phyloP scores from a whole-genome alignment of 140 eudicot species.

The Oenanthe javanica region DNA sequence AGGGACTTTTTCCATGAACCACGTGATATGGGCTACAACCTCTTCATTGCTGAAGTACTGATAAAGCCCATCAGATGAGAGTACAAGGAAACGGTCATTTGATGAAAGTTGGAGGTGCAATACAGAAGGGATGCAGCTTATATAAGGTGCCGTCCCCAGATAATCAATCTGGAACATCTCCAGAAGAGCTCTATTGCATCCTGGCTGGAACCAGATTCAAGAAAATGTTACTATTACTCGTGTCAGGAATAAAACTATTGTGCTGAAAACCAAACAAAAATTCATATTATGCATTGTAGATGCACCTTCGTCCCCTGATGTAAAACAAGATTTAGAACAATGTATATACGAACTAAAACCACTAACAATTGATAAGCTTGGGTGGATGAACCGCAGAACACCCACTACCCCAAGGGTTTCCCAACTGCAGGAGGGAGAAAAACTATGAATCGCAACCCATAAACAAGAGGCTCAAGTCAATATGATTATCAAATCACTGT shows the following conservation, averaged over 20 bases:
- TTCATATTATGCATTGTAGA: background rate
- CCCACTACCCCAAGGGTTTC: no score
- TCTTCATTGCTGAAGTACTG: slow-evolving; percentile 18
- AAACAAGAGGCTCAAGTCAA: no score
- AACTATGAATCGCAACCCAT: no score
- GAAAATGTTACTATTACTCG: background rate
- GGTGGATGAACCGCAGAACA: no score
- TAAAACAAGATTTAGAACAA: no score
- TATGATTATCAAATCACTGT: no score
- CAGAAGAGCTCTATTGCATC: slow-evolving; percentile 12
- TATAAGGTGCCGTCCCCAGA: slow-evolving; percentile 14
- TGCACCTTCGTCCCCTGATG: background rate
- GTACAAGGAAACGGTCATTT: slow-evolving; percentile 12
- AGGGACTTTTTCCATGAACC: slow-evolving; percentile 20
- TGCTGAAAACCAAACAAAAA: background rate
- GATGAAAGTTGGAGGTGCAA: slow-evolving; percentile 15
- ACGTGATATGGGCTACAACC: slow-evolving; percentile 15
- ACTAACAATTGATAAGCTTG: no score
- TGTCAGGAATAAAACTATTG: background rate
- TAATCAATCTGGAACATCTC: slow-evolving; percentile 15
- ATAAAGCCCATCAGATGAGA: slow-evolving; percentile 15
- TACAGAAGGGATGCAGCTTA: slow-evolving; percentile 15
- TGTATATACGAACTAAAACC: no score
- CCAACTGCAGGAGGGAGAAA: no score
- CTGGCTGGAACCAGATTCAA: slow-evolving; percentile 8